A percentile compares a stretch with the other conserved stretches of the same genome.
phyloP scores from a whole-genome alignment of 2,329 filamentous ascomycete genomes.

The Ascochyta koolunga region DNA sequence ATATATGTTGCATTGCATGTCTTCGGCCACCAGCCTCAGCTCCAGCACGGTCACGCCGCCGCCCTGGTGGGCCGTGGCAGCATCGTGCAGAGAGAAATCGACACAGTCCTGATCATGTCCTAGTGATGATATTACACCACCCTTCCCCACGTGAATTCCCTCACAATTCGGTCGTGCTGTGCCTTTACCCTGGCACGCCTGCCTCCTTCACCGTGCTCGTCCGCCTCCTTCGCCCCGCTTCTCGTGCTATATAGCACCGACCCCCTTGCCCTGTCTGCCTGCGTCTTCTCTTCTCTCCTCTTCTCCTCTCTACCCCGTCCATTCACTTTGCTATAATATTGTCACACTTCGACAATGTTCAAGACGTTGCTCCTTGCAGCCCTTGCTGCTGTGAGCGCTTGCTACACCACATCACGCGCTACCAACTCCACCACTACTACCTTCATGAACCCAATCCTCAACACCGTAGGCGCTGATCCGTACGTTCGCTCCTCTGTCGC shows the following conservation, averaged over 20 bases:
- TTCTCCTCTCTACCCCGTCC: background rate
- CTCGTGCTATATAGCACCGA: conserved; percentile 7
- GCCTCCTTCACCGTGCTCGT: conserved; percentile 3
- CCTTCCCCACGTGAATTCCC: conserved; percentile 5
- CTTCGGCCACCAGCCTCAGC: background rate
- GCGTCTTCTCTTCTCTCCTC: background rate
- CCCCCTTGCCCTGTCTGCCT: background rate
- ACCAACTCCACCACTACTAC: conserved; percentile 40
- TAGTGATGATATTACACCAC: background rate
- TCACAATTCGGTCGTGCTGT: conserved; percentile 9
- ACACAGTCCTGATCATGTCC: background rate
- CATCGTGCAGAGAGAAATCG: too few relatives aligned
- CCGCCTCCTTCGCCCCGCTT: conserved; percentile 2
- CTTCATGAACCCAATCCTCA: conserved; percentile 55
- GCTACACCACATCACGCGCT: conserved; percentile 18
- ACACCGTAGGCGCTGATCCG: conserved; percentile 52
- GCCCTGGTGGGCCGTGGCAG: background rate
- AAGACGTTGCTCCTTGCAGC: conserved; percentile 23
- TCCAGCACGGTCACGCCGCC: background rate
- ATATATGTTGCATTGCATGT: too few relatives aligned
- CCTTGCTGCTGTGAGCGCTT: conserved; percentile 23
- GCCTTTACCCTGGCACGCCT: conserved; percentile 8
- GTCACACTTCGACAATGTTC: conserved; percentile 22
- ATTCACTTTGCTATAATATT: background rate
- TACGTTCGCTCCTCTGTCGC: conserved; percentile 23